These are phyloP conservation scores for Wickerhamomyces bisporus DNA, from an alignment of 805 yeast species.

Conservation along the genomic window DNA sequence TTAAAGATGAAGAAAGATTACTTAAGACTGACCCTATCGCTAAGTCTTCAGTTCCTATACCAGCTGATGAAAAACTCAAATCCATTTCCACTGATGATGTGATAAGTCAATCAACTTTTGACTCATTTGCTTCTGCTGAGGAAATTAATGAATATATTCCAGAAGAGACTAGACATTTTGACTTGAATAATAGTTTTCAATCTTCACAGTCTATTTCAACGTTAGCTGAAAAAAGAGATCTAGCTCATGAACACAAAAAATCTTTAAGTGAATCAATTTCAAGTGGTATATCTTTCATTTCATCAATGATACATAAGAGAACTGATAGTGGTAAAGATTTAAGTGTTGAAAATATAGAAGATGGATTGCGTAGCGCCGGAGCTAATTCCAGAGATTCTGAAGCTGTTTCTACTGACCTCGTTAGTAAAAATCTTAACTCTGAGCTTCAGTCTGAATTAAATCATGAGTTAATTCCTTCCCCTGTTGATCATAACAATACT, in stretches of 20 bases:
- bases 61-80: slow-evolving; percentile 7
- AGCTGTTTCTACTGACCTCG: too few species aligned
- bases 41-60: slow-evolving; percentile 9
- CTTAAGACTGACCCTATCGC: slow-evolving; percentile 12
- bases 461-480: too few species aligned
- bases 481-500: too few species aligned
- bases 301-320: slow-evolving; percentile 7
- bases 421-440: too few species aligned
- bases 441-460: too few species aligned
- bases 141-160: slow-evolving; percentile 16
- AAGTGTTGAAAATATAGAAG: neutral
- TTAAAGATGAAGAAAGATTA: slow-evolving; percentile 22
- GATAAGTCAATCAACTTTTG: slow-evolving; percentile 14
- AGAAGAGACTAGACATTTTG: neutral
- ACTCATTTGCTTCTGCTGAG: slow-evolving; percentile 20
- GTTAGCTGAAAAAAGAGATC: slow-evolving; percentile 4
- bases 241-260: slow-evolving; percentile 11
- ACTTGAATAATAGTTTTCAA: neutral
- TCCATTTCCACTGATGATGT: slow-evolving; percentile 9
- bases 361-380: too few species aligned
- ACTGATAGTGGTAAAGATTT: neutral
- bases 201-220: slow-evolving; percentile 21
- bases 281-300: slow-evolving; percentile 11
- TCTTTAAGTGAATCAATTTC: slow-evolving; percentile 18
- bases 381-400: too few species aligned